Base-by-base conservation (phyloP, 2,329 filamentous ascomycete genomes). In the Chaetomium globosum region DNA sequence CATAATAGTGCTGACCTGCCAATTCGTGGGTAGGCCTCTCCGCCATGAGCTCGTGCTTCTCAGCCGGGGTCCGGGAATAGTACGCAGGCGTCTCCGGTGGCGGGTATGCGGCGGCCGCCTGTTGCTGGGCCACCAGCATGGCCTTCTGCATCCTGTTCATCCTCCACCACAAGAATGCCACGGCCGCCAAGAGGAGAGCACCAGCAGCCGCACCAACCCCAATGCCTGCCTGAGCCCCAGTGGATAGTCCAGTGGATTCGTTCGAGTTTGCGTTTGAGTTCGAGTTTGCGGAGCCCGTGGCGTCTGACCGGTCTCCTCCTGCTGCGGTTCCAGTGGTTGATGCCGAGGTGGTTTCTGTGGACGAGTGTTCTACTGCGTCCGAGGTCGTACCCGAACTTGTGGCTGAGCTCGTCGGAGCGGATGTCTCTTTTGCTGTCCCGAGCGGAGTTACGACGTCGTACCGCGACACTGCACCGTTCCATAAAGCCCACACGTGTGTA, bases 101-200 rank as follows among this genome's bases (percentile, higher is more conserved):
- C 4, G 58, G 46, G 48, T 52, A 52, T 10, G 30, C 16, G 33
- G 56, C 31, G 23, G 23, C 10, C 36, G 21, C n/a, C 21, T 8
- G n/a, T 12, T n/a, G 36, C 21, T 36, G 39, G 10, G 16, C 39
- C 10, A 13, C 58, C 2, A 21, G n/a, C 46, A 21, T 8, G 3
- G 9, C 39, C 26, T 39, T 33, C 21, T 60, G 31, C 8, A 12
- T 16, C 51, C 31, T 60, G 23, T 57, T 59, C 19, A 66, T 21
- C 36, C 48, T 59, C 61, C 65, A 61, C 46, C 61, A 43, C 13
- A 66, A 56, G 16, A 53, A 66, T 23, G 55, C 21, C n/a, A 66
- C 56, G 33, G 65, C 61, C 13, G 30, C 52, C 30, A 63, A 12
- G 31, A 66, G 57, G 4, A 61, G 52, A 1, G 53, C 61, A 16